Evolutionary conservation across 257 asterid genomes (phyloP), one percentile per base, ranked within the genome.

Genomic region (Salvia rosmarinus): DNA sequence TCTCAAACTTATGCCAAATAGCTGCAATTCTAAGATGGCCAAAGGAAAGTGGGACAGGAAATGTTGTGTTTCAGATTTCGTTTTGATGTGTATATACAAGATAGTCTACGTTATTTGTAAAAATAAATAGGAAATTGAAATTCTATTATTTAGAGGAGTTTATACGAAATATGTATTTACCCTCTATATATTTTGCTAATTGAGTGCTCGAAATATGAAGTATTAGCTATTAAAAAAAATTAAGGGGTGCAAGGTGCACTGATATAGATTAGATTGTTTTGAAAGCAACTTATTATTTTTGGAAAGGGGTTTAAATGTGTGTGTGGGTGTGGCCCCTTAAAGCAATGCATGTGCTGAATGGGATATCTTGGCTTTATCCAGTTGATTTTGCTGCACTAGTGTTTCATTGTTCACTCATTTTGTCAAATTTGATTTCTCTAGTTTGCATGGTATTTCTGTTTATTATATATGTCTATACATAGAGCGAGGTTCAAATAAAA

Each of bases 331-430:
- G 35, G 6, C 43, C 71, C 58, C 50, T 39, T 2, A 49, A 67
- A 75, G 56, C 65, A 67, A 17, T 11, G 58, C 75, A 68, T 54
- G 78, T 65, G 79, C 46, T 55, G 55, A 43, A 63, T 39, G 70
- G 64, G 71, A 23, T 73, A n/a, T 57, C 25, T 55, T 20, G 68
- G 14, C 61, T 74, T 61, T 56, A 56, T 75, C 78, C 60, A 55
- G 5, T 64, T 43, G 32, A 21, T 54, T 54, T 64, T 40, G 65
- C 21, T 64, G 50, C 78, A 40, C 67, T 43, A 43, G 21, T 73
- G 14, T 55, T 30, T 7, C 40, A 40, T 56, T 42, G 2, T 50
- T n/a, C 6, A 6, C 20, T 54, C 20, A 14, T 47, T 21, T 13
- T 11, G n/a, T 51, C 9, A 50, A 10, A 5, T 16, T 28, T 28